Base-by-base conservation (phyloP, 2,329 filamentous ascomycete species). In the Arthrobotrys musiformis region DNA sequence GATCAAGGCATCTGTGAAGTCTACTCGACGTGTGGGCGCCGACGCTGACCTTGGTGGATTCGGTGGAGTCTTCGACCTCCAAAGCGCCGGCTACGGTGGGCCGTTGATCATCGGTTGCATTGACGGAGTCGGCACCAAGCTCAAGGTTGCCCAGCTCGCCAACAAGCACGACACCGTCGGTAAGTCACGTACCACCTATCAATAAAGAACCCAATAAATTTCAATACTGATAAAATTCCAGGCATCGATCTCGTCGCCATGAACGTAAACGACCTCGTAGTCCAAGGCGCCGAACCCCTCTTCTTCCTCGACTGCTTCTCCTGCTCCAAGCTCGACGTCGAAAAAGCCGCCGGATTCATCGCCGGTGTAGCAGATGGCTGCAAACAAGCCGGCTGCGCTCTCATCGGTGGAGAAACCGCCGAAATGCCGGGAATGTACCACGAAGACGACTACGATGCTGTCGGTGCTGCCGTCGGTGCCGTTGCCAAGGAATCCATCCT, bases 241-340 rank as follows among this genome's bases (percentile, higher is more conserved):
- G 70, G 95, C 77, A 93, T 99, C 81, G 95, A 99, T 83, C 88
- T 99, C 37, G 95, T 99, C 2, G 95, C 95, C 80, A 98, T 98
- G 94, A 98, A 97, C 84, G 95, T 98, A 82, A 99, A 99, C 84
- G 95, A 99, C 82, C 88, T 99, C 0, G 91, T 99, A 62, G 95
- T 98, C 7, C 94, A 98, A 85, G 95, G 95, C 67, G 95, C 95
- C 11, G 93, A 95, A 80, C 94, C 95, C 1, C 87, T 98, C 79
- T 95, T 95, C 87, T 98, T 99, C 88, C 90, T 98, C 79, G 95
- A 99, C 86, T 98, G 97, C 88, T 97, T 96, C 85, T 94, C 93
- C 78, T 97, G 94, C 87, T 93, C 92, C 84, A 91, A 91, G 83
- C 89, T 99, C 22, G 90, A 96, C 80, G 89, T 94, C 7, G 86